A percentile compares a stretch with the other conserved stretches of the same genome.
phyloP scores from a whole-genome alignment of 108 stramenopile species.

The Nitzschia sp. region DNA sequence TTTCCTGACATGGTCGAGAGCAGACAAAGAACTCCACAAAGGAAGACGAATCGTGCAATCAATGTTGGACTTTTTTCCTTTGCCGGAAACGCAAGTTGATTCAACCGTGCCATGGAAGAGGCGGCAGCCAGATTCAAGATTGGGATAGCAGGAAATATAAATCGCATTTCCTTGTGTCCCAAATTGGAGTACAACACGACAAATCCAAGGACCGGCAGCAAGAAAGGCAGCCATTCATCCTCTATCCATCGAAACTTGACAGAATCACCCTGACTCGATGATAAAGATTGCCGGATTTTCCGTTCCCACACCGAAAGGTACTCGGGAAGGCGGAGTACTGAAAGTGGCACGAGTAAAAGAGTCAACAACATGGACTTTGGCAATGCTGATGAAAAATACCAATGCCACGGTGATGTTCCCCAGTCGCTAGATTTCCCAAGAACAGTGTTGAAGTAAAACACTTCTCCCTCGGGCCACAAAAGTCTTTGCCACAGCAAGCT shows the following conservation, averaged over 20 bases:
- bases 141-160: slow-evolving; percentile 90
- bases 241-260: slow-evolving; percentile 37
- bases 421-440: slow-evolving; percentile 93
- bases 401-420: slow-evolving; percentile 92
- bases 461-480: slow-evolving; percentile 98
- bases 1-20: slow-evolving; percentile 59
- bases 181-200: slow-evolving; percentile 81
- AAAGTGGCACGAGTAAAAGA: slow-evolving; percentile 68
- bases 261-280: not conserved
- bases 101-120: slow-evolving; percentile 60
- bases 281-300: not conserved
- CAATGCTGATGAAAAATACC: slow-evolving; percentile 89
- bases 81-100: slow-evolving; percentile 43
- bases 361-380: slow-evolving; percentile 80
- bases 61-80: slow-evolving; percentile 26
- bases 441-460: slow-evolving; percentile 95
- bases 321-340: slow-evolving; percentile 59
- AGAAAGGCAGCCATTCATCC: slow-evolving; percentile 43
- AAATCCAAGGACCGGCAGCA: slow-evolving; percentile 70
- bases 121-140: slow-evolving; percentile 86
- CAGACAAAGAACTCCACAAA: slow-evolving; percentile 33
- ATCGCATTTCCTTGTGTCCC: slow-evolving; percentile 96
- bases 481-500: slow-evolving; percentile 82
- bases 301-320: slow-evolving; percentile 25
- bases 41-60: slow-evolving; percentile 38